These are phyloP conservation scores for Colletotrichum lupini DNA, from an alignment of 2,329 filamentous ascomycete genomes.

Conservation along the genomic window DNA sequence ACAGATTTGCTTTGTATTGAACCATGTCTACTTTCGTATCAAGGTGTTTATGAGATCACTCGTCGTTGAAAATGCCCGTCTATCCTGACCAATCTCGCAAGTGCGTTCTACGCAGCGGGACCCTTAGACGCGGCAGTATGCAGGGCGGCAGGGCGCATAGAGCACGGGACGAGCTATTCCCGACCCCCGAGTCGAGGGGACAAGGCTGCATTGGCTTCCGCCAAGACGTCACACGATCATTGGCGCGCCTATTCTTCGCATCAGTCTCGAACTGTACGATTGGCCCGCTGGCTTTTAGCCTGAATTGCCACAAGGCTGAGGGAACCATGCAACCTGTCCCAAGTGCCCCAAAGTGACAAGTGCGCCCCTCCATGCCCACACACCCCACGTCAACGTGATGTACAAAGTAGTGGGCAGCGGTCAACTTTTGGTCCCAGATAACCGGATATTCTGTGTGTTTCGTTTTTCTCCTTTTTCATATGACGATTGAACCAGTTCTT, in stretches of 20 bases:
- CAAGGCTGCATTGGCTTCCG: slow-evolving; percentile 29
- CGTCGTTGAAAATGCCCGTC: neutral
- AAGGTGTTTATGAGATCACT: neutral
- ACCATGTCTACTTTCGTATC: neutral
- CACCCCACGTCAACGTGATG: slow-evolving; percentile 35
- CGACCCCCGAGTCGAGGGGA: slow-evolving; percentile 26
- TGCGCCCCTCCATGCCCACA: slow-evolving; percentile 28
- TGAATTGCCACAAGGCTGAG: slow-evolving; percentile 34
- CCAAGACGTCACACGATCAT: slow-evolving; percentile 26
- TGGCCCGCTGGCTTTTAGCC: slow-evolving; percentile 30
- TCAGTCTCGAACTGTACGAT: slow-evolving; percentile 5
- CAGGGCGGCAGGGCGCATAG: slow-evolving; percentile 12
- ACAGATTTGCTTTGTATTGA: neutral
- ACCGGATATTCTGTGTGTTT: neutral
- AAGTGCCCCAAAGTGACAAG: slow-evolving; percentile 6
- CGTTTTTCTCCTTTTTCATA: neutral
- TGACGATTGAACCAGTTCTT: neutral
- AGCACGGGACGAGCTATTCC: slow-evolving; percentile 24
- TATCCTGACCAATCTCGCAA: slow-evolving; percentile 8
- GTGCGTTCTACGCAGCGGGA: neutral
- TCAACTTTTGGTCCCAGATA: slow-evolving; percentile 24
- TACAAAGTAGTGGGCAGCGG: slow-evolving; percentile 11
- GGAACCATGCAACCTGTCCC: slow-evolving; percentile 22
- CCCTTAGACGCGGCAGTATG: neutral
- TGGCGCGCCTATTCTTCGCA: slow-evolving; percentile 30